Conservation (phyloP, 1,139 yeast species). For the Suhomyces taliae region DNA sequence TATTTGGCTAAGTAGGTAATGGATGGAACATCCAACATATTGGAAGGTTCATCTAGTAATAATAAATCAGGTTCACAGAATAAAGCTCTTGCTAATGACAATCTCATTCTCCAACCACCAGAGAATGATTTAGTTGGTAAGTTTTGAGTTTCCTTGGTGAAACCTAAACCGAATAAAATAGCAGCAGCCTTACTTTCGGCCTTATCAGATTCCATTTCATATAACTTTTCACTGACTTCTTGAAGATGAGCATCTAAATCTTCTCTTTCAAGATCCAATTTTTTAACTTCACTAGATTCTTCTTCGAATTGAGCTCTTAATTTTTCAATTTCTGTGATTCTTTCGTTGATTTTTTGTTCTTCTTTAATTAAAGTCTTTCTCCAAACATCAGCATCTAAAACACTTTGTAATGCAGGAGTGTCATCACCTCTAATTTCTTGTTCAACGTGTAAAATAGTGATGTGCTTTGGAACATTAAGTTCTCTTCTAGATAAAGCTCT, state of each 20-base stretch:
- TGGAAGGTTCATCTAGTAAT: slow-evolving; percentile 95
- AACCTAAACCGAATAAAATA: slow-evolving; percentile 90
- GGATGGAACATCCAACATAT: slow-evolving; percentile 99
- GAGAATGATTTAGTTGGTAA: slow-evolving; percentile 87
- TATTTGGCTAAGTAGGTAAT: slow-evolving; percentile 90
- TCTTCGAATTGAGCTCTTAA: slow-evolving; percentile 75
- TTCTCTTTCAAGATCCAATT: slow-evolving; percentile 83
- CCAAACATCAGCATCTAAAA: slow-evolving; percentile 98
- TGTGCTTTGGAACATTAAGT: slow-evolving; percentile 88
- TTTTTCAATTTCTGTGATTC: slow-evolving; percentile 71
- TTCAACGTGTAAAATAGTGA: slow-evolving; percentile 93
- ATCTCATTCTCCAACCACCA: slow-evolving; percentile 99
- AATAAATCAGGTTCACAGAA: slow-evolving; percentile 95
- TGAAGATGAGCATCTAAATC: slow-evolving; percentile 78
- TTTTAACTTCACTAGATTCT: slow-evolving; percentile 74
- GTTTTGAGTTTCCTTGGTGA: slow-evolving; percentile 81
- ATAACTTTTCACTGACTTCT: slow-evolving; percentile 76
- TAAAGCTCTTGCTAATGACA: slow-evolving; percentile 95
- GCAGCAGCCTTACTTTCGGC: slow-evolving; percentile 98
- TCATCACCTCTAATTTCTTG: slow-evolving; percentile 97
- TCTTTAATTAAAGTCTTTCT: slow-evolving; percentile 82
- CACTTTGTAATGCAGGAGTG: slow-evolving; percentile 85
- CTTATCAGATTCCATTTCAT: slow-evolving; percentile 94
- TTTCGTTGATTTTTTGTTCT: slow-evolving; percentile 69
- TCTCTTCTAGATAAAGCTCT: slow-evolving; percentile 93